Evolutionary conservation across 2,329 filamentous ascomycete genomes (phyloP).

Genomic region (Pseudopyrenochaeta lycopersici): DNA sequence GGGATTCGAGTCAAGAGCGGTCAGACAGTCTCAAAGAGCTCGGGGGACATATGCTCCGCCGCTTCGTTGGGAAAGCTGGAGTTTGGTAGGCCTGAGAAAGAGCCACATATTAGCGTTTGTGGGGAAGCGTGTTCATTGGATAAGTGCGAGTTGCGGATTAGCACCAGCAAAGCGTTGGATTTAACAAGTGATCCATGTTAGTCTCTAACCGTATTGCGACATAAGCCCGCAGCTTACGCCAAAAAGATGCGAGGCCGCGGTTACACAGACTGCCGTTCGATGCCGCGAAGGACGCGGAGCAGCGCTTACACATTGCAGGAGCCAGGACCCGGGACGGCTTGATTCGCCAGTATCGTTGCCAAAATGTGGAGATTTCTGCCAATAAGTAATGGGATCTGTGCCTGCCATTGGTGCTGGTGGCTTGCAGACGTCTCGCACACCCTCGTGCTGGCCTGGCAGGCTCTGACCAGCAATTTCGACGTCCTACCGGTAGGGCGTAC

Average conservation of each 20-base stretch:
- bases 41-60: slow-evolving; percentile 10
- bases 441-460: slow-evolving; percentile 28
- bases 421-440: slow-evolving; percentile 16
- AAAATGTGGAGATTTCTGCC: slow-evolving; percentile 39
- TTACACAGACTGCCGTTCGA: slow-evolving; percentile 17
- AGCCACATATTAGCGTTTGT: slow-evolving; percentile 26
- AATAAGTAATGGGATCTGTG: slow-evolving; percentile 32
- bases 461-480: slow-evolving; percentile 22
- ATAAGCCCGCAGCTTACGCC: not conserved
- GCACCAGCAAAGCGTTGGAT: not conserved
- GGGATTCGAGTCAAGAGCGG: slow-evolving; percentile 6
- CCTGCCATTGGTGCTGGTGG: slow-evolving; percentile 23
- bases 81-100: slow-evolving; percentile 13
- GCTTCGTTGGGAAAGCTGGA: slow-evolving; percentile 2
- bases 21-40: not conserved
- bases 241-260: slow-evolving; percentile 11
- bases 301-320: slow-evolving; percentile 30
- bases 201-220: not conserved
- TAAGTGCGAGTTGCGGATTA: slow-evolving; percentile 3
- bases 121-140: slow-evolving; percentile 16
- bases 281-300: slow-evolving; percentile 15
- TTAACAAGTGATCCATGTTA: not conserved
- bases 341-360: slow-evolving; percentile 19
- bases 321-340: slow-evolving; percentile 21
- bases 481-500: slow-evolving; percentile 29